Base-by-base conservation (phyloP, 2,329 filamentous ascomycete genomes). In the Tolypocladium paradoxum region DNA sequence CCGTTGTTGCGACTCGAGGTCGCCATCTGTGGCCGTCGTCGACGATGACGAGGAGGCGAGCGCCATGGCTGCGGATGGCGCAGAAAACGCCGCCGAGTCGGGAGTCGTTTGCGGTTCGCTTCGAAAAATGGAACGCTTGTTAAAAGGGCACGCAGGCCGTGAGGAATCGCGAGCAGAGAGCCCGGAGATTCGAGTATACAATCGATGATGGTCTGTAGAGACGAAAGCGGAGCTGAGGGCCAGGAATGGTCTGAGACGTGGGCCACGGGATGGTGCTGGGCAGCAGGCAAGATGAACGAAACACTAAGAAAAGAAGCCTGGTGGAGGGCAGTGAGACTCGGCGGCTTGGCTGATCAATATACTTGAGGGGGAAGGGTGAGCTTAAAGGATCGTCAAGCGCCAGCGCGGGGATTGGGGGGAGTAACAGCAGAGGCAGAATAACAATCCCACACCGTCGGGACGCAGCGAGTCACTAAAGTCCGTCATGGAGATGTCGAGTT, bases 1-100 rank as follows among this genome's bases (percentile, higher is more conserved):
- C 33, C 64, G 62, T 20, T 61, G 60, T 49, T 71, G 70, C 9
- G 73, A 67, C 62, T 79, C 76, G 52, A 73, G 56, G 55, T 77
- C 74, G 51, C 60, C 60, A 20, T 69, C 69, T 18, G 68, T 66
- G 34, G 62, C 61, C 31, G 67, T 69, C 38, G 54, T 33, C 48
- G 53, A 47, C 12, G 48, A 51, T 5, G 46, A 53, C 3, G 52
- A 40, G 16, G 48, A 24, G 18, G 49, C 35, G 35, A 11, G n/a
- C 37, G 55, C 55, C 56, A 58, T 58, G 40, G 40, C 34, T 38
- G 29, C 34, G 24, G 20, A 24, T 22, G 34, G 20, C 37, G 47
- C 35, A 34, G n/a, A n/a, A 31, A 8, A 7, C n/a, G 29, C 29
- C 29, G 29, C 29, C 5, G 14, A 20, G 27, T 6, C 8, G 27